Percentiles rank a stretch among this genome's conserved stretches.
Conservation (phyloP, 2,329 filamentous ascomycete species). For the Penicillium thymicola region DNA sequence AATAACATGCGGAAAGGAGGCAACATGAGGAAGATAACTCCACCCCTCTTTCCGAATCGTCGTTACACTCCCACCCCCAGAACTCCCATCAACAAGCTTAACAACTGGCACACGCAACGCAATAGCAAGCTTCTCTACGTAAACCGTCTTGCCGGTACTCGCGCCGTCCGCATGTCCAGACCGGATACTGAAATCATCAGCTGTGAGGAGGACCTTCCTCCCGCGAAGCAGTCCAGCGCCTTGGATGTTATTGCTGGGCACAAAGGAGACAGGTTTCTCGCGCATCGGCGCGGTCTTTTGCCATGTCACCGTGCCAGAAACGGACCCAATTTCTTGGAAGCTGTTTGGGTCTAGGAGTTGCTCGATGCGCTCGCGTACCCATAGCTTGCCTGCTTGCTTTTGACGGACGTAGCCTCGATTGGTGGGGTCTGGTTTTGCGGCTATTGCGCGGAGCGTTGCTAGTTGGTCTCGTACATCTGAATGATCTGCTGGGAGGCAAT, state of each 20-base stretch:
- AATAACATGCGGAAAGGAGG: too few relatives aligned
- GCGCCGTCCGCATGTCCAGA: too few relatives aligned
- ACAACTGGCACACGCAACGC: too few relatives aligned
- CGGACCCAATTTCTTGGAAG: constrained; percentile 59
- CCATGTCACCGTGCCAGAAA: constrained; percentile 60
- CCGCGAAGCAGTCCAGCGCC: constrained; percentile 54
- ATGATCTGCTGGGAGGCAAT: constrained; percentile 57
- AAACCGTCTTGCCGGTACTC: too few relatives aligned
- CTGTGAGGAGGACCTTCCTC: constrained; percentile 38
- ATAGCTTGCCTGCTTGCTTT: constrained; percentile 62
- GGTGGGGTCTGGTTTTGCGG: constrained; percentile 51
- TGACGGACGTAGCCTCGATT: constrained; percentile 61
- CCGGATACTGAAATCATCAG: too few relatives aligned
- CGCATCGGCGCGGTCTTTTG: constrained; percentile 40
- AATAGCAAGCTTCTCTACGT: too few relatives aligned
- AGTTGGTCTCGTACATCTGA: constrained; percentile 60
- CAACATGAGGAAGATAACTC: too few relatives aligned
- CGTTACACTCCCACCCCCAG: too few relatives aligned
- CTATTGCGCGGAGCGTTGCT: constrained; percentile 50
- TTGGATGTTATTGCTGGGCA: constrained; percentile 62
- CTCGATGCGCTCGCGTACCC: constrained; percentile 61
- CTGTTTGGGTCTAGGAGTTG: constrained; percentile 55
- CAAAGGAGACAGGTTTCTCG: constrained; percentile 49
- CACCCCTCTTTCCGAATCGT: too few relatives aligned
- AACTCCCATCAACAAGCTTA: too few relatives aligned